Evolutionary conservation across 2,329 filamentous ascomycete genomes (phyloP).

Genomic region (Aspergillus glaucus): DNA sequence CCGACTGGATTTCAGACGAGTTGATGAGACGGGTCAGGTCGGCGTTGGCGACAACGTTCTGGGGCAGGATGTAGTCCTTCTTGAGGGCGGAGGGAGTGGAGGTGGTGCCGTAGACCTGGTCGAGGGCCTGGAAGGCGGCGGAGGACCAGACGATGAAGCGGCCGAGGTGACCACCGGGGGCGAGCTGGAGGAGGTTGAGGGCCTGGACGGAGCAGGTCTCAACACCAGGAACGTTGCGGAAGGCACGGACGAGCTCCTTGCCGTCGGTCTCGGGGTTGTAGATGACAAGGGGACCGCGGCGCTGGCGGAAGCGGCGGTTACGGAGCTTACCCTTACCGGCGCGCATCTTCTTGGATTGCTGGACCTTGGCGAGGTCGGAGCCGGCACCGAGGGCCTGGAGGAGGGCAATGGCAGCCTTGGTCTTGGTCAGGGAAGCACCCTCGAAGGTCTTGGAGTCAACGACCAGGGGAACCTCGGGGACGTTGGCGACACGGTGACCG

Average conservation of each 20-base stretch:
- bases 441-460: conserved; percentile 86
- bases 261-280: conserved; percentile 95
- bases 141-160: conserved; percentile 99
- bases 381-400: conserved; percentile 87
- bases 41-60: conserved; percentile 86
- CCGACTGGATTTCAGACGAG: conserved; percentile 96
- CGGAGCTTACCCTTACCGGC: conserved; percentile 99
- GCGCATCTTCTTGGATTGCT: conserved; percentile 91
- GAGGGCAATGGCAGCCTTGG: conserved; percentile 75
- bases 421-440: conserved; percentile 75
- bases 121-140: conserved; percentile 89
- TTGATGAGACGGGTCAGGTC: conserved; percentile 98
- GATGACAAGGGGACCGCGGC: conserved; percentile 94
- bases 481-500: conserved; percentile 86
- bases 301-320: conserved; percentile 93
- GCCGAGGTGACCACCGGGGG: conserved; percentile 95
- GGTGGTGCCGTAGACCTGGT: conserved; percentile 93
- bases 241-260: conserved; percentile 85
- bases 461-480: conserved; percentile 96
- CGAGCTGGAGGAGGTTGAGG: conserved; percentile 98
- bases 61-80: conserved; percentile 97
- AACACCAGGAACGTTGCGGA: conserved; percentile 98
- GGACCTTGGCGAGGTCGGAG: conserved; percentile 89
- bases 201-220: conserved; percentile 92
- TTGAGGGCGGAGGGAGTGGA: conserved; percentile 85